A percentile compares a stretch with the other conserved stretches of the same genome.
Evolutionary conservation across 352 stramenopile genomes (phyloP).

Genomic region (Phytophthora fragariae): DNA sequence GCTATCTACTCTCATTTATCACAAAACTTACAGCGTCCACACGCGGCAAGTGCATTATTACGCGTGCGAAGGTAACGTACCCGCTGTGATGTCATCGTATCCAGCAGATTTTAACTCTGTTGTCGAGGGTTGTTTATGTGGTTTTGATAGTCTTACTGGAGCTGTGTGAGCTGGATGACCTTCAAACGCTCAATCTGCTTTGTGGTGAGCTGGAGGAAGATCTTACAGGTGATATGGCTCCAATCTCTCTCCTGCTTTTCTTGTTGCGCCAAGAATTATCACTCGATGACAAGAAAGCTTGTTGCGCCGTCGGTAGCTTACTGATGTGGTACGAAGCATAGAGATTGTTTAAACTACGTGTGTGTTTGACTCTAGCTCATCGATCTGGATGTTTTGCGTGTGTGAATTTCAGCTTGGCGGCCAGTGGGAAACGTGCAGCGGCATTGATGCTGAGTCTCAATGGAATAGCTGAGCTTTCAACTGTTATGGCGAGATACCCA

Average conservation of each 20-base stretch:
- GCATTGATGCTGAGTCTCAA: constrained; percentile 64
- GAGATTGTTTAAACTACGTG: neutral
- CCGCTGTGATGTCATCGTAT: neutral
- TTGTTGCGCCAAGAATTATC: constrained; percentile 74
- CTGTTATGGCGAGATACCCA: constrained; percentile 75
- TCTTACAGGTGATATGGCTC: constrained; percentile 55
- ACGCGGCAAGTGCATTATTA: constrained; percentile 89
- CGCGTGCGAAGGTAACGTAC: constrained; percentile 66
- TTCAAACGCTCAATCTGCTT: constrained; percentile 58
- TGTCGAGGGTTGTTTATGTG: neutral
- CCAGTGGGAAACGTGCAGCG: constrained; percentile 60
- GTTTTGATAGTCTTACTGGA: constrained; percentile 62
- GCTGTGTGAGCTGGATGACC: constrained; percentile 74
- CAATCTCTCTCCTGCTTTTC: constrained; percentile 77
- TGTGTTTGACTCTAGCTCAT: neutral
- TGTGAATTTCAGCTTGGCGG: constrained; percentile 50
- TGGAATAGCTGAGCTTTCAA: constrained; percentile 75
- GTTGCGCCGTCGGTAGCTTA: constrained; percentile 75
- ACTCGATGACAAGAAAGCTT: constrained; percentile 85
- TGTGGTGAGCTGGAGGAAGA: constrained; percentile 49
- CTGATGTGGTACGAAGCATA: constrained; percentile 65
- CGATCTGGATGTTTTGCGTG: neutral
- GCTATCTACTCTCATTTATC: constrained; percentile 71
- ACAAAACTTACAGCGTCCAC: constrained; percentile 87
- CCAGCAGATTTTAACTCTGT: neutral